Conservation (phyloP, 768 basidiomycete genomes). For the Tulasnella sp. region DNA sequence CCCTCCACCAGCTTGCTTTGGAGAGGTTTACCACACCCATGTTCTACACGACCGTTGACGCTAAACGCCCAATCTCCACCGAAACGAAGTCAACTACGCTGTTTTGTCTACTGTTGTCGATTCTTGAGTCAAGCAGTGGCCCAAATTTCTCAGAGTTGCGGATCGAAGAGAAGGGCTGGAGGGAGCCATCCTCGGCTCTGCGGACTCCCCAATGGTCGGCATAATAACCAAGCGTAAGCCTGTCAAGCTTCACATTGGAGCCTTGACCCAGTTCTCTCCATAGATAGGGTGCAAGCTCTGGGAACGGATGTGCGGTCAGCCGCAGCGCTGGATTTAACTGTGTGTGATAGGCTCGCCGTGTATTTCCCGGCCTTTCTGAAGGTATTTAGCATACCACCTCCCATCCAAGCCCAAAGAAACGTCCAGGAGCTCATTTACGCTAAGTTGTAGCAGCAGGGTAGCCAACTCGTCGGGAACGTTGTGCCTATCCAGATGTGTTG, state of each 20-base stretch:
- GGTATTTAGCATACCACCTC: constrained; percentile 2
- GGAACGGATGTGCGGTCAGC: not conserved
- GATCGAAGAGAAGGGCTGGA: not conserved
- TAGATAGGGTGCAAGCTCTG: not conserved
- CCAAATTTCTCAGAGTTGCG: not conserved
- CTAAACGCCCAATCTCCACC: not conserved
- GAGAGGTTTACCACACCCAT: not conserved
- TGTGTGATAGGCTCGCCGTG: not conserved
- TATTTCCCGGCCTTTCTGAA: not conserved
- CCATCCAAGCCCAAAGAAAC: not conserved
- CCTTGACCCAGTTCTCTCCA: not conserved
- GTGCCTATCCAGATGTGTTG: not conserved
- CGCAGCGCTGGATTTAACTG: no score
- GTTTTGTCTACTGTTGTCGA: not conserved
- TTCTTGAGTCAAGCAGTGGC: not conserved
- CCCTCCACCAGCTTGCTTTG: not conserved
- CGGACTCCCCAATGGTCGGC: constrained; percentile 6
- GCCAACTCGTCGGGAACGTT: not conserved
- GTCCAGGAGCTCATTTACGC: not conserved
- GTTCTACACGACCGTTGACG: not conserved
- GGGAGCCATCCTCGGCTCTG: not conserved
- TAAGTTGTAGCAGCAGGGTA: not conserved
- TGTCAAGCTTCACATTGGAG: not conserved
- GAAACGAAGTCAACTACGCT: not conserved
- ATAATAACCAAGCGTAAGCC: not conserved